A percentile compares a stretch with the other conserved stretches of the same genome.
phyloP scores from a whole-genome alignment of 1,139 yeast genomes.

The Magnusiomyces fungicola region DNA sequence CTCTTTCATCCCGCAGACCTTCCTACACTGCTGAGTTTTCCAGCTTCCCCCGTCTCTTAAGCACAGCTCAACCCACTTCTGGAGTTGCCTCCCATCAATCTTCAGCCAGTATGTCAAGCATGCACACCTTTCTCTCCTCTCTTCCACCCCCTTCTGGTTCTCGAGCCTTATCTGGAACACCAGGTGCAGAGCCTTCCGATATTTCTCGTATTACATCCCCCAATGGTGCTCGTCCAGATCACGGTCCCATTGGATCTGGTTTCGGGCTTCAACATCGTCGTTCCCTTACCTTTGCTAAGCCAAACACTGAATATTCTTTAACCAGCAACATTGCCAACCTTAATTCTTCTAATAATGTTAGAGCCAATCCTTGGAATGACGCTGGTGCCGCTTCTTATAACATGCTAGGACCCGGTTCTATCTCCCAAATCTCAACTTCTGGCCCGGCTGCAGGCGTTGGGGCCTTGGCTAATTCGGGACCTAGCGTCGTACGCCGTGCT shows the following conservation, averaged over 20 bases:
- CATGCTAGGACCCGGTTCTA: too few relatives aligned
- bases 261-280: not conserved
- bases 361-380: too few relatives aligned
- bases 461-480: too few relatives aligned
- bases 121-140: not conserved
- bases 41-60: conserved; percentile 1
- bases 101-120: not conserved
- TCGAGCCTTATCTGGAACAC: not conserved
- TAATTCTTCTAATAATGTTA: too few relatives aligned
- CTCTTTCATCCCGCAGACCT: conserved; percentile 5
- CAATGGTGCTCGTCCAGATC: not conserved
- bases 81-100: not conserved
- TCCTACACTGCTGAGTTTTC: conserved; percentile 6
- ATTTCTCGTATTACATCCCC: not conserved
- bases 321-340: not conserved
- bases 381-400: too few relatives aligned
- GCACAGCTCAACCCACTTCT: not conserved
- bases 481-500: too few relatives aligned
- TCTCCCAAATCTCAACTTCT: too few relatives aligned
- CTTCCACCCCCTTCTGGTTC: not conserved
- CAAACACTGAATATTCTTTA: not conserved
- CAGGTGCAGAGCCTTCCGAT: not conserved
- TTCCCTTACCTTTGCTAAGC: not conserved
- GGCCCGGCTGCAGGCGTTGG: too few relatives aligned
- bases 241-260: conserved; percentile 1